Evolutionary conservation across 2,329 filamentous ascomycete species (phyloP).

Genomic region (Arthrobotrys conoides): DNA sequence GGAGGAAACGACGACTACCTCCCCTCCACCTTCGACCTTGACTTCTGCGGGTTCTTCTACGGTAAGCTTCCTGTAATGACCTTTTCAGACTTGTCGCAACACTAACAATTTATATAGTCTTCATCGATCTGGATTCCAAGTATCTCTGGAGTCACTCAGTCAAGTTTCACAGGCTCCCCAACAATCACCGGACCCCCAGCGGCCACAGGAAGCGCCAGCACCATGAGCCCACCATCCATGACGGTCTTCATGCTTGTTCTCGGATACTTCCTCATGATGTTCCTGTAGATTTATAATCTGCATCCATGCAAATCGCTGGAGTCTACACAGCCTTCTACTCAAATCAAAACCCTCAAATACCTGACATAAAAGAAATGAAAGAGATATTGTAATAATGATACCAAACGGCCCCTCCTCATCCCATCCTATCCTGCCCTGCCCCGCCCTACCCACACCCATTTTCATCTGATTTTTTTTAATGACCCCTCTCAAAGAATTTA

Average conservation of each 20-base stretch:
- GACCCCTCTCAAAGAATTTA: slow-evolving; percentile 31
- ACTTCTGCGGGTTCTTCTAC: slow-evolving; percentile 8
- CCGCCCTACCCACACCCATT: too few relatives aligned
- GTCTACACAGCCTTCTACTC: background rate
- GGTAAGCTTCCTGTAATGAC: slow-evolving; percentile 1
- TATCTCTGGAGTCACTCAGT: background rate
- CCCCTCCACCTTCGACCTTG: slow-evolving; percentile 10
- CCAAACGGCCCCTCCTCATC: slow-evolving; percentile 31
- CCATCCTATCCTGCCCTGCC: background rate
- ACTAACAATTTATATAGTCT: background rate
- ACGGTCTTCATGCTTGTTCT: slow-evolving; percentile 31
- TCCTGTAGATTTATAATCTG: slow-evolving; percentile 33
- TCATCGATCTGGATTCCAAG: slow-evolving; percentile 22
- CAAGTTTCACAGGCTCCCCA: slow-evolving; percentile 8
- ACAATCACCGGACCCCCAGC: slow-evolving; percentile 37
- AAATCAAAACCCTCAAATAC: slow-evolving; percentile 1
- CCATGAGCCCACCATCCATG: slow-evolving; percentile 33
- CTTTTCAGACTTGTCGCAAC: background rate
- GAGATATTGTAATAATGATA: slow-evolving; percentile 58
- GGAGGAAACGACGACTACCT: slow-evolving; percentile 18
- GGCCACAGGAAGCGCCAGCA: slow-evolving; percentile 50
- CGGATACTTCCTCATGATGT: slow-evolving; percentile 48
- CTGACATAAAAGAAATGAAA: slow-evolving; percentile 20
- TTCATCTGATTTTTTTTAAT: slow-evolving; percentile 47
- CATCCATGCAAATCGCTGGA: background rate